phyloP scores from a whole-genome alignment of 176 grass and related monocot species.

The Ampelocalamus luodianensis region DNA sequence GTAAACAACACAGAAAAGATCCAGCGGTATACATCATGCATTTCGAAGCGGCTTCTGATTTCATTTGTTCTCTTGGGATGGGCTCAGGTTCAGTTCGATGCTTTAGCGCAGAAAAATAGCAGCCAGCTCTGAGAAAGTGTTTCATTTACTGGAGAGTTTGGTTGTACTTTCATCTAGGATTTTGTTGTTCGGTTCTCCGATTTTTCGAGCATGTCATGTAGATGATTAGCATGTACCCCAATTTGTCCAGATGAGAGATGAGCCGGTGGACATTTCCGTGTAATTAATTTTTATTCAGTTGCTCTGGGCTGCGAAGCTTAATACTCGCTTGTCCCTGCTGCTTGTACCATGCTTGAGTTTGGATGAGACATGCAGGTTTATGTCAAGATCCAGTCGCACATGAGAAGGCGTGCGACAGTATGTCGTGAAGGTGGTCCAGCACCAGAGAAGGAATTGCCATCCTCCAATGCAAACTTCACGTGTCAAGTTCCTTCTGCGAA shows the following conservation, averaged over 20 bases:
- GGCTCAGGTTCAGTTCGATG: background rate
- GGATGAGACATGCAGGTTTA: background rate
- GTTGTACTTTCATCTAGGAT: background rate
- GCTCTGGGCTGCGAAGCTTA: background rate
- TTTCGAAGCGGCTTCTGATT: background rate
- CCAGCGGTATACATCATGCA: background rate
- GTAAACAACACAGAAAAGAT: background rate
- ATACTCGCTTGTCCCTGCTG: background rate
- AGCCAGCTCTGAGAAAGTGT: background rate
- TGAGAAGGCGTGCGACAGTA: background rate
- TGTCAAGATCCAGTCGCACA: background rate
- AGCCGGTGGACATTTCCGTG: background rate
- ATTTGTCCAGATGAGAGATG: background rate
- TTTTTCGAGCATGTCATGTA: constrained; percentile 19
- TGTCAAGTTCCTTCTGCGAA: background rate
- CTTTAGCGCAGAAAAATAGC: constrained; percentile 26
- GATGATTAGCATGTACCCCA: background rate
- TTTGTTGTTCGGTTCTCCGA: background rate
- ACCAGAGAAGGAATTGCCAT: constrained; percentile 21
- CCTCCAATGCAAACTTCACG: background rate
- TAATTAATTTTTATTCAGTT: background rate
- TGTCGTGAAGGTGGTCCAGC: background rate
- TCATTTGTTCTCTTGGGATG: background rate
- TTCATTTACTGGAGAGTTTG: background rate
- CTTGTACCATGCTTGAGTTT: background rate